Evolutionary conservation across 108 stramenopile genomes (phyloP).

Genomic region (Nitzschia putrida): DNA sequence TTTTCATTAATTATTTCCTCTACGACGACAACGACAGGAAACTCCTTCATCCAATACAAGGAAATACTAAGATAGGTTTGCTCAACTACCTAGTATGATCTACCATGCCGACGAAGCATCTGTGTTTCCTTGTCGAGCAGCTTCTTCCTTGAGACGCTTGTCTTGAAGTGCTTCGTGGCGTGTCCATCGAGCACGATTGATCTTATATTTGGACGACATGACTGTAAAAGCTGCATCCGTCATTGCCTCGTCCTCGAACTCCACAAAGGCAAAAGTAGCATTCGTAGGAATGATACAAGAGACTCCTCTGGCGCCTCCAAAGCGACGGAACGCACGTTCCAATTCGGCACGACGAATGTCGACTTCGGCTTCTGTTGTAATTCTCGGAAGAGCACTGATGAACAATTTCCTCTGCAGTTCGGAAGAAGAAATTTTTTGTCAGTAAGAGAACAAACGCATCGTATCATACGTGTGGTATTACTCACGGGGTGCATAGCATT

Average conservation of each 20-base stretch:
- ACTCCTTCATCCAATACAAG: too few species aligned
- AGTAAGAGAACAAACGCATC: neutral
- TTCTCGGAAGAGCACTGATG: slow-evolving; percentile 61
- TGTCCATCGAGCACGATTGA: slow-evolving; percentile 77
- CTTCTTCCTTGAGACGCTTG: slow-evolving; percentile 64
- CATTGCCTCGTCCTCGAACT: slow-evolving; percentile 67
- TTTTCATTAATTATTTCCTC: too few species aligned
- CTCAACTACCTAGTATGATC: too few species aligned
- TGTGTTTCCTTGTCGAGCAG: slow-evolving; percentile 32
- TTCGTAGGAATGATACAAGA: slow-evolving; percentile 64
- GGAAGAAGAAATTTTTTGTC: neutral
- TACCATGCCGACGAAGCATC: slow-evolving; percentile 46
- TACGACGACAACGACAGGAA: too few species aligned
- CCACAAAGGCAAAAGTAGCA: slow-evolving; percentile 78
- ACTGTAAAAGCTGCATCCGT: slow-evolving; percentile 70
- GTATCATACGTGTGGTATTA: neutral
- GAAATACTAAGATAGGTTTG: too few species aligned
- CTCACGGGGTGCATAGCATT: slow-evolving; percentile 65
- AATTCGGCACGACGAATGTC: slow-evolving; percentile 81
- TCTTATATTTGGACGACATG: slow-evolving; percentile 60
- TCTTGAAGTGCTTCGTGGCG: slow-evolving; percentile 80
- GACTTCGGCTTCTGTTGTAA: slow-evolving; percentile 66
- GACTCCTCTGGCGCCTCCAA: slow-evolving; percentile 79
- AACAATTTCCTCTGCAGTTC: slow-evolving; percentile 62
- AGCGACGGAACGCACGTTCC: slow-evolving; percentile 85